Conservation (phyloP, 129 eudicot species). For the Daucus carota region DNA sequence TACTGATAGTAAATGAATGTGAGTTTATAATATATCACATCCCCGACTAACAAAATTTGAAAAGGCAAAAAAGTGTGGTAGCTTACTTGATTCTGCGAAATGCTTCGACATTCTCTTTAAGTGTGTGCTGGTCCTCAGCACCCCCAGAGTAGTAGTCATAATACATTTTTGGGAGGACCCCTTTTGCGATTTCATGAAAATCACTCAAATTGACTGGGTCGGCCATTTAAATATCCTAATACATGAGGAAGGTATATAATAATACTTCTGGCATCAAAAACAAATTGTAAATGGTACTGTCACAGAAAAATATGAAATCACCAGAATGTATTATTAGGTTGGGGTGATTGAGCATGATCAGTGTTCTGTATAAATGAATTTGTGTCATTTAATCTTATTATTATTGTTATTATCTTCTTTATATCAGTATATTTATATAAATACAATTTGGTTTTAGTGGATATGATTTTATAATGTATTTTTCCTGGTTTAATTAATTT, state of each 20-base stretch:
- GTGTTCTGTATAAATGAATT: too few relatives aligned
- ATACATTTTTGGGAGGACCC: constrained; percentile 72
- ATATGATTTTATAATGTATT: too few relatives aligned
- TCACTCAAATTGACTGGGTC: constrained; percentile 52
- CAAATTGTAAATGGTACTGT: too few relatives aligned
- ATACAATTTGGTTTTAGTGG: too few relatives aligned
- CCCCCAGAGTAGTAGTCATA: constrained; percentile 72
- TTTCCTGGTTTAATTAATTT: too few relatives aligned
- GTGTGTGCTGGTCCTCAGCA: constrained; percentile 81
- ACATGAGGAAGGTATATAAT: not conserved
- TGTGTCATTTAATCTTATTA: too few relatives aligned
- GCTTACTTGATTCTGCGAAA: constrained; percentile 54
- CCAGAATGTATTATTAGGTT: too few relatives aligned
- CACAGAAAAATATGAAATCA: too few relatives aligned
- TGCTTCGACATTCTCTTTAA: constrained; percentile 53
- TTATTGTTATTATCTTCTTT: too few relatives aligned
- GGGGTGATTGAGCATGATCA: too few relatives aligned
- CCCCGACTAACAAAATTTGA: not conserved
- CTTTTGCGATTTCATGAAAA: constrained; percentile 60
- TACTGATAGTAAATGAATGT: constrained; percentile 22
- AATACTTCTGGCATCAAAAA: not conserved
- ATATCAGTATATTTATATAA: too few relatives aligned
- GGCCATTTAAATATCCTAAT: not conserved
- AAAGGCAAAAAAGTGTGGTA: not conserved
- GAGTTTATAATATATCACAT: not conserved